A percentile compares a stretch with the other conserved stretches of the same genome.
Evolutionary conservation across 2,329 filamentous ascomycete genomes (phyloP).

Genomic region (Aspergillus ustus): DNA sequence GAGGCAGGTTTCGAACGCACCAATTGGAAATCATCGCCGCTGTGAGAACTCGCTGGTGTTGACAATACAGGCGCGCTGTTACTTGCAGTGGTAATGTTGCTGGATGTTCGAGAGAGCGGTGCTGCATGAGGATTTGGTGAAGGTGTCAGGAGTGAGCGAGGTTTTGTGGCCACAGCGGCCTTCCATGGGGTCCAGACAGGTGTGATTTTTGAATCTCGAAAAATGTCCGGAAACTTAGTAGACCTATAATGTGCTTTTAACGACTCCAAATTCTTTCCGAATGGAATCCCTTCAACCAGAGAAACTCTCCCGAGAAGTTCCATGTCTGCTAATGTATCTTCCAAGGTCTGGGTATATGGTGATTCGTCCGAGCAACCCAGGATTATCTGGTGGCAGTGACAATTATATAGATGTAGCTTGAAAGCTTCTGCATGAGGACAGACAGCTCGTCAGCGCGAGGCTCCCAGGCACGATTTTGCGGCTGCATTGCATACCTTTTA

Average conservation of each 20-base stretch:
- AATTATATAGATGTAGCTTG: conserved; percentile 60
- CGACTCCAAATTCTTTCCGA: conserved; percentile 56
- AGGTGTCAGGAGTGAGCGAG: conserved; percentile 38
- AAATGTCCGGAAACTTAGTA: conserved; percentile 57
- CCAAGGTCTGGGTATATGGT: conserved; percentile 58
- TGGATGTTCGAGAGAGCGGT: conserved; percentile 43
- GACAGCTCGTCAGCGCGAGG: conserved; percentile 29
- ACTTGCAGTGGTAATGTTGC: conserved; percentile 44
- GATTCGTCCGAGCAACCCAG: conserved; percentile 64
- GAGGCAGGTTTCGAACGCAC: conserved; percentile 41
- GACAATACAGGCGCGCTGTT: conserved; percentile 40
- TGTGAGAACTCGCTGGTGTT: conserved; percentile 42
- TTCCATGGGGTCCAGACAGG: conserved; percentile 42
- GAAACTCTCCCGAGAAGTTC: conserved; percentile 55
- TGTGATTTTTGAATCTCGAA: conserved; percentile 58
- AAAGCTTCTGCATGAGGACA: conserved; percentile 52
- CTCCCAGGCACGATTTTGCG: background rate
- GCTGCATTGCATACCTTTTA: conserved; percentile 45
- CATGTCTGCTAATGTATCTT: conserved; percentile 53
- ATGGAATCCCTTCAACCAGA: conserved; percentile 61
- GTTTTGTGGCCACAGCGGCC: conserved; percentile 33
- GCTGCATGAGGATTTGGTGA: conserved; percentile 41
- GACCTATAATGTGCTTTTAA: conserved; percentile 55
- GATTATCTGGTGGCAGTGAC: conserved; percentile 64
- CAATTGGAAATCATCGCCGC: conserved; percentile 45